phyloP scores from a whole-genome alignment of 1,284 basidiomycete species.

The Fomitiporia mediterranea region DNA sequence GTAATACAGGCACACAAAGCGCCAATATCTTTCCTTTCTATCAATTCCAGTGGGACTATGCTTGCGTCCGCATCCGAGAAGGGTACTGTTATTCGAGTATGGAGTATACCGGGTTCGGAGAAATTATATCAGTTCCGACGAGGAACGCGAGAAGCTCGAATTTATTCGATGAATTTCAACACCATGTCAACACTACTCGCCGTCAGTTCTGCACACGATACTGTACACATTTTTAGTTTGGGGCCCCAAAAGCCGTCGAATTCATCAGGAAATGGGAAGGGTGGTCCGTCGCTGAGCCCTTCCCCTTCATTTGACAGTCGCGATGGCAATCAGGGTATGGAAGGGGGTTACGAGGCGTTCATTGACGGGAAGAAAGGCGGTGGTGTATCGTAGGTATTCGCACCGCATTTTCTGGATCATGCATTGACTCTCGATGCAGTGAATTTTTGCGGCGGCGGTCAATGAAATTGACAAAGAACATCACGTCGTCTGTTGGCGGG shows the following conservation, averaged over 20 bases:
- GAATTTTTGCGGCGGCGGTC: slow-evolving; percentile 68
- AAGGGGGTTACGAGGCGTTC: slow-evolving; percentile 74
- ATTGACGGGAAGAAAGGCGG: slow-evolving; percentile 57
- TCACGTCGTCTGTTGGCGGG: slow-evolving; percentile 81
- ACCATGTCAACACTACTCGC: slow-evolving; percentile 78
- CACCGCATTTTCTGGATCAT: background rate
- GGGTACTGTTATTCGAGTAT: slow-evolving; percentile 96
- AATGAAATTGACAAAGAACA: slow-evolving; percentile 71
- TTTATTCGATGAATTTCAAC: slow-evolving; percentile 94
- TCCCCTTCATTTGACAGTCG: slow-evolving; percentile 62
- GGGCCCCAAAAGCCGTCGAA: slow-evolving; percentile 33
- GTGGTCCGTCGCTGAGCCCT: slow-evolving; percentile 43
- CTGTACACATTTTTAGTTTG: slow-evolving; percentile 96
- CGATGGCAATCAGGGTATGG: slow-evolving; percentile 50
- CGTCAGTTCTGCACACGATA: slow-evolving; percentile 90
- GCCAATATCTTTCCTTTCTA: slow-evolving; percentile 81
- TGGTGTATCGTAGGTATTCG: slow-evolving; percentile 46
- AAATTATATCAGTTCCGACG: slow-evolving; percentile 93
- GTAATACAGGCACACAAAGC: slow-evolving; percentile 98
- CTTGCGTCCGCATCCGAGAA: slow-evolving; percentile 95
- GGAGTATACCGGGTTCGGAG: slow-evolving; percentile 86
- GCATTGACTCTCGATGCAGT: slow-evolving; percentile 12
- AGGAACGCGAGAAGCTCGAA: slow-evolving; percentile 82
- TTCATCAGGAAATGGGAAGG: too few species aligned
- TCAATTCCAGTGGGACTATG: slow-evolving; percentile 86